These are phyloP conservation scores for Stylosanthes scabra DNA, from an alignment of 331 rosid genomes.

Conservation along the genomic window DNA sequence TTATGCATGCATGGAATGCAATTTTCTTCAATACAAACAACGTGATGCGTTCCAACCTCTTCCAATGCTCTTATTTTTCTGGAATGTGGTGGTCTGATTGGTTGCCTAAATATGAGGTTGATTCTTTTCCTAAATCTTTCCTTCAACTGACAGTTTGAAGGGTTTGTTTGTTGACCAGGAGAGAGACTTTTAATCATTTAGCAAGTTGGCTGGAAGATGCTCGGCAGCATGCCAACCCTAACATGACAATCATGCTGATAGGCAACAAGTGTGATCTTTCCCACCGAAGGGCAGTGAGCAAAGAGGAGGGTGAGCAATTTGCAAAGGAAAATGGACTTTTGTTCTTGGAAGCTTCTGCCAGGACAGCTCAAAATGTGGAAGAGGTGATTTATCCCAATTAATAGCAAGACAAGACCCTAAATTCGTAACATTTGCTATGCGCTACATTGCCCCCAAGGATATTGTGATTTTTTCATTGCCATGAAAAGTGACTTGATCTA, in stretches of 20 bases:
- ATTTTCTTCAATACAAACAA: constrained; percentile 25
- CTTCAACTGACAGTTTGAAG: constrained; percentile 17
- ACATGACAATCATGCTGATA: constrained; percentile 88
- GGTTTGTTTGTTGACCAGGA: constrained; percentile 59
- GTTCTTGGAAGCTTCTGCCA: constrained; percentile 92
- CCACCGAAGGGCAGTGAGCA: constrained; percentile 95
- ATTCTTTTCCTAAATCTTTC: constrained; percentile 1
- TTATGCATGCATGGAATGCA: not conserved
- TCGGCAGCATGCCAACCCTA: constrained; percentile 95
- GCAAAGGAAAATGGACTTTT: constrained; percentile 95
- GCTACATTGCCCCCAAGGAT: constrained; percentile 9
- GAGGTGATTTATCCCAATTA: constrained; percentile 61
- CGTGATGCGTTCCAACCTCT: constrained; percentile 1
- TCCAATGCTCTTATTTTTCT: not conserved
- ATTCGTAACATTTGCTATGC: not conserved
- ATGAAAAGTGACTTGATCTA: constrained; percentile 9
- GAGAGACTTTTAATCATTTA: constrained; percentile 96
- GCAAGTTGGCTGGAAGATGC: constrained; percentile 99
- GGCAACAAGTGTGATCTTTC: constrained; percentile 94
- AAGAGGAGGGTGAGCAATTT: constrained; percentile 96
- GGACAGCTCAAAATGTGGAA: constrained; percentile 87
- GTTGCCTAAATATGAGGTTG: not conserved
- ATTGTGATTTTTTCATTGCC: not conserved
- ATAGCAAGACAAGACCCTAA: constrained; percentile 8
- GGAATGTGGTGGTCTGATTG: not conserved